A percentile compares a stretch with the other conserved stretches of the same genome.
These are phyloP conservation scores for Dryas alaskensis DNA, from an alignment of 306 rosid species.

Conservation along the genomic window DNA sequence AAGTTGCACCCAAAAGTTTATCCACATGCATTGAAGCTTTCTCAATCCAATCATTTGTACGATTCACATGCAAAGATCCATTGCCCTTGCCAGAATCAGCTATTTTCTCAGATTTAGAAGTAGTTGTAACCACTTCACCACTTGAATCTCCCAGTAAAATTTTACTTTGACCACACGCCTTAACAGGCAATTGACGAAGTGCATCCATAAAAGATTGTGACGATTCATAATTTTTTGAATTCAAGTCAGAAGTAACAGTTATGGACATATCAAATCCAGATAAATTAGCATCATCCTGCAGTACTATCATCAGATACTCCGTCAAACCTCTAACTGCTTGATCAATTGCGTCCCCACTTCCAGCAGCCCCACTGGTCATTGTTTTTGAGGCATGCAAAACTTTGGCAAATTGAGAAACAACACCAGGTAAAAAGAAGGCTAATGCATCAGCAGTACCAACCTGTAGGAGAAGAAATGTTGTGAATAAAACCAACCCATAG, in stretches of 20 bases:
- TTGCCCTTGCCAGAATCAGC: slow-evolving; percentile 37
- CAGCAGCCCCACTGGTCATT: slow-evolving; percentile 87
- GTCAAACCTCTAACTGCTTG: slow-evolving; percentile 82
- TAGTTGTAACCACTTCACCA: slow-evolving; percentile 31
- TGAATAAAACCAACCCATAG: slow-evolving; percentile 1
- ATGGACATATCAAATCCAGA: slow-evolving; percentile 32
- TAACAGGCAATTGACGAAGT: slow-evolving; percentile 67
- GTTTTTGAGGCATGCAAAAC: slow-evolving; percentile 72
- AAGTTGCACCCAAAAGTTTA: slow-evolving; percentile 64
- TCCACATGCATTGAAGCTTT: slow-evolving; percentile 60
- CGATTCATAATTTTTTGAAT: slow-evolving; percentile 37
- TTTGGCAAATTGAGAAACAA: slow-evolving; percentile 79
- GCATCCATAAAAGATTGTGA: slow-evolving; percentile 59
- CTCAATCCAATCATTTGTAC: slow-evolving; percentile 79
- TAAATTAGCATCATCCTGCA: slow-evolving; percentile 63
- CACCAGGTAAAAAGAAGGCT: slow-evolving; percentile 94
- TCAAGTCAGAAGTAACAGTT: slow-evolving; percentile 33
- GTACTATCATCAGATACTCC: slow-evolving; percentile 89
- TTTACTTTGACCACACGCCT: slow-evolving; percentile 41
- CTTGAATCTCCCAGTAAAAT: slow-evolving; percentile 37
- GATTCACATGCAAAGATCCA: slow-evolving; percentile 63
- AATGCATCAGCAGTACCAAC: slow-evolving; percentile 87
- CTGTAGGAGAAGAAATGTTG: slow-evolving; percentile 31
- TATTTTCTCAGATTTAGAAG: slow-evolving; percentile 39
- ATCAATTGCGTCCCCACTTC: slow-evolving; percentile 69